phyloP scores from a whole-genome alignment of 306 rosid species.

The Potentilla sterilis region DNA sequence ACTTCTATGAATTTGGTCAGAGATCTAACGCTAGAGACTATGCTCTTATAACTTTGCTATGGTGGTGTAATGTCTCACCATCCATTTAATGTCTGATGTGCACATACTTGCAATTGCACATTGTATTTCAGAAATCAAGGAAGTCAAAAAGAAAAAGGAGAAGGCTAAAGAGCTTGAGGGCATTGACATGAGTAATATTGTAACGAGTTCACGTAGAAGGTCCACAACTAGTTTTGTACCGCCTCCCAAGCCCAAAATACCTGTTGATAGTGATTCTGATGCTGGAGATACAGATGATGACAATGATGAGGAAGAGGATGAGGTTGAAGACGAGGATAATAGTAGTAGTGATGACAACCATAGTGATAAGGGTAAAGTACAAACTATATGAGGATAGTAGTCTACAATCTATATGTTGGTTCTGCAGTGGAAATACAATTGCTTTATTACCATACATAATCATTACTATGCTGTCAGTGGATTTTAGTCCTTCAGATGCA shows the following conservation, averaged over 20 bases:
- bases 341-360: conserved; percentile 51
- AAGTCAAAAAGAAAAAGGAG: conserved; percentile 71
- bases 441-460: neutral
- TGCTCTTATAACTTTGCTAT: conserved; percentile 11
- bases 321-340: conserved; percentile 43
- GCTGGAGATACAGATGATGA: conserved; percentile 42
- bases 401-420: neutral
- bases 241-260: conserved; percentile 73
- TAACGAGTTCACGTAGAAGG: conserved; percentile 82
- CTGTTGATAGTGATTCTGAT: conserved; percentile 55
- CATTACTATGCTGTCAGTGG: neutral
- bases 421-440: neutral
- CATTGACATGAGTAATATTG: conserved; percentile 86
- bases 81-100: neutral
- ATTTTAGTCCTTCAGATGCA: neutral
- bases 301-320: conserved; percentile 47
- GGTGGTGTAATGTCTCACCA: neutral
- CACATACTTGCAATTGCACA: neutral
- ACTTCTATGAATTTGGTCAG: neutral
- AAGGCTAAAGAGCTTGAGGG: conserved; percentile 97
- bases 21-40: conserved; percentile 10
- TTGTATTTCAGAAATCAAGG: conserved; percentile 74
- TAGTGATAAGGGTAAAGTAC: conserved; percentile 67
- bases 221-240: conserved; percentile 57
- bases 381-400: neutral